Conservation (phyloP, 768 basidiomycete species). For the Russula sp. region DNA sequence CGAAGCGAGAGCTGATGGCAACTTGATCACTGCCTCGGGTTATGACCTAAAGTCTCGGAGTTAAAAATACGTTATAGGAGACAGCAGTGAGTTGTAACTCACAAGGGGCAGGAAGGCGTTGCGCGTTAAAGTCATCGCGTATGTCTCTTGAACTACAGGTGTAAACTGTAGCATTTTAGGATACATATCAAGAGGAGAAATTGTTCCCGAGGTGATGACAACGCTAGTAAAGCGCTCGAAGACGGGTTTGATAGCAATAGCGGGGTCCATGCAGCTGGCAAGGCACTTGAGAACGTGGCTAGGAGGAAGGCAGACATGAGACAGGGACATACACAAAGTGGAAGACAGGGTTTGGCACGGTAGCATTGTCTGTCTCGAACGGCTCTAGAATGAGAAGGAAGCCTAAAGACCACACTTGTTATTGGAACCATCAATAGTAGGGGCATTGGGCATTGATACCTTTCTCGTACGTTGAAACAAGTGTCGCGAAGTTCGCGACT, state of each 20-base stretch:
- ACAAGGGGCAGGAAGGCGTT: conserved; percentile 96
- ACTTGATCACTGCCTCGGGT: conserved; percentile 98
- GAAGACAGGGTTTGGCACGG: conserved; percentile 97
- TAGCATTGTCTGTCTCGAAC: conserved; percentile 97
- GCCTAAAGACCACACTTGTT: conserved; percentile 46
- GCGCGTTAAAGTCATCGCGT: conserved; percentile 95
- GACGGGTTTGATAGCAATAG: conserved; percentile 94
- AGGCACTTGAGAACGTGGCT: neutral
- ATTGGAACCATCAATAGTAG: conserved; percentile 4
- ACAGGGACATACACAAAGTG: conserved; percentile 75
- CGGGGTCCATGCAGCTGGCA: conserved; percentile 92
- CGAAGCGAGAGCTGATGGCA: conserved; percentile 96
- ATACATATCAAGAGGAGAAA: conserved; percentile 99
- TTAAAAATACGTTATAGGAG: conserved; percentile 11
- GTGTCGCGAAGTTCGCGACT: conserved; percentile 91
- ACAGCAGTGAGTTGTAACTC: conserved; percentile 31
- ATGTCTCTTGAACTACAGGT: conserved; percentile 94
- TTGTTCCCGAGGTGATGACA: conserved; percentile 97
- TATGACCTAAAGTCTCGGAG: conserved; percentile 63
- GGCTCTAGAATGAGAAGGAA: conserved; percentile 97
- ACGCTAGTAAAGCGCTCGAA: conserved; percentile 98
- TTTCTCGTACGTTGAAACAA: conserved; percentile 98
- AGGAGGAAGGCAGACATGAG: conserved; percentile 25
- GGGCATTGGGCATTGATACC: conserved; percentile 43
- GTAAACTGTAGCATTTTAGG: conserved; percentile 99